A percentile compares a stretch with the other conserved stretches of the same genome.
These are phyloP conservation scores for Tuber umbilicatum DNA, from an alignment of 495 filamentous ascomycete species.

Conservation along the genomic window DNA sequence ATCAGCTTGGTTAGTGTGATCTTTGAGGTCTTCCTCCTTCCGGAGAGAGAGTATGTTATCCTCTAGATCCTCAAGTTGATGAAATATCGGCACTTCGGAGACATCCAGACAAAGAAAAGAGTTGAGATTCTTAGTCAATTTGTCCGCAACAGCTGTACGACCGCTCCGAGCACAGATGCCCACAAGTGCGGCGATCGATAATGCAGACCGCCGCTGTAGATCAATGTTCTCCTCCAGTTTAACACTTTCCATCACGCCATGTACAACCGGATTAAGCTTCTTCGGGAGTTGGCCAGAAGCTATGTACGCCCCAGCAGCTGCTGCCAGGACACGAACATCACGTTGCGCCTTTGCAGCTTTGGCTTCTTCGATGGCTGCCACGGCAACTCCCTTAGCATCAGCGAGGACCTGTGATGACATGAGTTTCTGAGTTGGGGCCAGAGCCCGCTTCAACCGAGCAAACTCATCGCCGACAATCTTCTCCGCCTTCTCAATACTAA, in stretches of 20 bases:
- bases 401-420: slow-evolving; percentile 66
- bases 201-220: slow-evolving; percentile 79
- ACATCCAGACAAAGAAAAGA: slow-evolving; percentile 97
- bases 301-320: slow-evolving; percentile 78
- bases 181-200: slow-evolving; percentile 75
- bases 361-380: slow-evolving; percentile 69
- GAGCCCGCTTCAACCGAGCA: slow-evolving; percentile 71
- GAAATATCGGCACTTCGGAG: slow-evolving; percentile 93
- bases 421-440: slow-evolving; percentile 76
- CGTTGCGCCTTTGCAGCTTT: slow-evolving; percentile 68
- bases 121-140: slow-evolving; percentile 85
- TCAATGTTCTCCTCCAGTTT: slow-evolving; percentile 90
- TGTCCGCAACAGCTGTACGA: slow-evolving; percentile 75
- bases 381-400: slow-evolving; percentile 62
- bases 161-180: slow-evolving; percentile 69
- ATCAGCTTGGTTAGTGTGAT: slow-evolving; percentile 79
- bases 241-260: slow-evolving; percentile 94
- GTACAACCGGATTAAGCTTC: slow-evolving; percentile 83
- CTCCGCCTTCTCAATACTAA: slow-evolving; percentile 79
- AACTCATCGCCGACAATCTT: slow-evolving; percentile 77
- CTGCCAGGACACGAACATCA: slow-evolving; percentile 78
- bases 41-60: slow-evolving; percentile 79
- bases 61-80: slow-evolving; percentile 63
- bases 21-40: slow-evolving; percentile 93
- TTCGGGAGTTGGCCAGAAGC: slow-evolving; percentile 81